A percentile compares a stretch with the other conserved stretches of the same genome.
These are phyloP conservation scores for Fomes fomentarius DNA, from an alignment of 1,284 basidiomycete genomes.

Conservation along the genomic window DNA sequence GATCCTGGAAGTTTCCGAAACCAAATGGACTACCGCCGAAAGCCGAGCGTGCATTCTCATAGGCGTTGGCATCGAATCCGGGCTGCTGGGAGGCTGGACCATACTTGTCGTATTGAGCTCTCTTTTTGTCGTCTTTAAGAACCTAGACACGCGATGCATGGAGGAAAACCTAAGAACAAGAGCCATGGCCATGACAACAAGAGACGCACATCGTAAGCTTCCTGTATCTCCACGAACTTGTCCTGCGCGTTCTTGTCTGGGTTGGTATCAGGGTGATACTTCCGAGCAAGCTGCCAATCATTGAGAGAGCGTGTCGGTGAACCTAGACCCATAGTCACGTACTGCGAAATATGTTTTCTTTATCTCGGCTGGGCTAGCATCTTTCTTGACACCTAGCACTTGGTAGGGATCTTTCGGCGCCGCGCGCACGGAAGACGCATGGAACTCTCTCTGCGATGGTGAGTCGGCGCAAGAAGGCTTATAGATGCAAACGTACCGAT, in stretches of 20 bases:
- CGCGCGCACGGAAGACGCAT: constrained; percentile 59
- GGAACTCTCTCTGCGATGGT: constrained; percentile 67
- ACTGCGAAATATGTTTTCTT: constrained; percentile 98
- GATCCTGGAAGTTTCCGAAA: constrained; percentile 72
- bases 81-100: constrained; percentile 93
- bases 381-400: constrained; percentile 86
- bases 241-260: constrained; percentile 91
- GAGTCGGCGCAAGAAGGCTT: background rate
- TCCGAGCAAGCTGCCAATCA: constrained; percentile 82
- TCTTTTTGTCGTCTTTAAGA: constrained; percentile 93
- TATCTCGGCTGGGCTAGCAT: constrained; percentile 87
- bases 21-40: constrained; percentile 63
- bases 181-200: no score
- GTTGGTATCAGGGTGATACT: constrained; percentile 98
- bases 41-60: constrained; percentile 47
- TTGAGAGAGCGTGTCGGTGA: background rate
- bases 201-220: constrained; percentile 88
- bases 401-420: constrained; percentile 91
- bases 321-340: constrained; percentile 35
- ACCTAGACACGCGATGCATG: constrained; percentile 50
- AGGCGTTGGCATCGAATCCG: constrained; percentile 91
- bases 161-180: no score
- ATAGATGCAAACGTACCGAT: constrained; percentile 7
- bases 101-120: constrained; percentile 92
- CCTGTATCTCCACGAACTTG: constrained; percentile 96